Base-by-base conservation (phyloP, 768 basidiomycete genomes). In the Steccherinum ochraceum region DNA sequence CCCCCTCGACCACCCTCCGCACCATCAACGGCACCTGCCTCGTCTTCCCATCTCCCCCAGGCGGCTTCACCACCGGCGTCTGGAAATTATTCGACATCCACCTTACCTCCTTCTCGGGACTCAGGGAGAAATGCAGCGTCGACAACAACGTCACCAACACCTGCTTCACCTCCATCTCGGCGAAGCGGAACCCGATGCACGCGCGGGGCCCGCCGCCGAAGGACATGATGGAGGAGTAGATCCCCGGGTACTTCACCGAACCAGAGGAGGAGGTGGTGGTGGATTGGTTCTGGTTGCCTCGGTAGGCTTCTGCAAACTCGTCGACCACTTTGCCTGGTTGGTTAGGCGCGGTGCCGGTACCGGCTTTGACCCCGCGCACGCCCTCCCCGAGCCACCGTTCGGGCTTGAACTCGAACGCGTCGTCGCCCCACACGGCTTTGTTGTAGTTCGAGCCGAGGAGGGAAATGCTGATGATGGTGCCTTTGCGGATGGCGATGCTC, bases 321-420 rank as follows among this genome's bases (percentile, higher is more conserved):
- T 35, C 30, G 16, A 7, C 30, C 30, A 16, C 16, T 16, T 35
- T 16, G 25, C 54, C 56, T n/a, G n/a, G n/a, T 12, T 35, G 50
- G 13, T 25, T 7, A 35, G 30, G 35, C 1, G 45, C 46, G 2
- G 16, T 20, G 4, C 44, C 43, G 11, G 45, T 35, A 16, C 40
- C 51, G 40, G 49, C 47, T n/a, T n/a, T n/a, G n/a, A n/a, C n/a
- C n/a, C n/a, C n/a, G n/a, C n/a, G n/a, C n/a, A n/a, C n/a, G n/a
- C n/a, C n/a, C n/a, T n/a, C n/a, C n/a, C n/a, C n/a, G 10, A 86
- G 66, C 86, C 86, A 88, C 4, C 86, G 70, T 49, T 81, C 79
- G 0, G 85, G 86, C 40, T 75, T 64, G 52, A 75, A 77, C 26
- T 67, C 62, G 13, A 58, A 64, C 3, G 74, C 72, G 24, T 73